Percentiles rank a stretch among this genome's conserved stretches.
These are phyloP conservation scores for Solanum corneliomulleri DNA, from an alignment of 257 asterid species.

Conservation along the genomic window DNA sequence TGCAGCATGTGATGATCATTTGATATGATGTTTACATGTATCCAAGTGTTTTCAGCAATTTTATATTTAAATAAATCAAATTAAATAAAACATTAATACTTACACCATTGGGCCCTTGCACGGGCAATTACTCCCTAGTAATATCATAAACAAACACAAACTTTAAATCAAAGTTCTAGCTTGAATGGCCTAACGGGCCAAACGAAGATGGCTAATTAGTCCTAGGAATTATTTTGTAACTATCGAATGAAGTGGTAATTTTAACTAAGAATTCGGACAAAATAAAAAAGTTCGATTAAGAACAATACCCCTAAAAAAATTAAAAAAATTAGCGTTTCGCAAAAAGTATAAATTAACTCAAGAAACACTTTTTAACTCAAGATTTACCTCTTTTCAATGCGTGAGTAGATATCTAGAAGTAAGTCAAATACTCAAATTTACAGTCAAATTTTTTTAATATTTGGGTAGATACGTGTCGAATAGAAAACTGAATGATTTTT, in stretches of 20 bases:
- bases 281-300: background rate
- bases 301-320: too few species aligned
- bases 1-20: too few species aligned
- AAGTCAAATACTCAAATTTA: background rate
- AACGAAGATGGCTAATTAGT: background rate
- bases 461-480: background rate
- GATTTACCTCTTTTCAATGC: too few species aligned
- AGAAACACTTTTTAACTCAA: too few species aligned
- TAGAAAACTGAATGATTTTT: background rate
- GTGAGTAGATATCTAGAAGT: background rate
- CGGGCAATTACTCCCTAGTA: too few species aligned
- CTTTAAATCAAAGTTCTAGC: background rate
- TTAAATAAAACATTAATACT: too few species aligned
- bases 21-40: too few species aligned
- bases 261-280: background rate
- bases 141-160: background rate
- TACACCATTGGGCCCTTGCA: too few species aligned
- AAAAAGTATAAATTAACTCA: too few species aligned
- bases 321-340: background rate
- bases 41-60: too few species aligned
- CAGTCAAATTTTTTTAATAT: background rate
- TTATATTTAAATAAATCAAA: too few species aligned
- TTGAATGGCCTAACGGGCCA: background rate
- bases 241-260: background rate
- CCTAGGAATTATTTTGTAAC: background rate